These are phyloP conservation scores for Aquilaria malaccensis DNA, from an alignment of 345 rosid genomes.

Conservation along the genomic window DNA sequence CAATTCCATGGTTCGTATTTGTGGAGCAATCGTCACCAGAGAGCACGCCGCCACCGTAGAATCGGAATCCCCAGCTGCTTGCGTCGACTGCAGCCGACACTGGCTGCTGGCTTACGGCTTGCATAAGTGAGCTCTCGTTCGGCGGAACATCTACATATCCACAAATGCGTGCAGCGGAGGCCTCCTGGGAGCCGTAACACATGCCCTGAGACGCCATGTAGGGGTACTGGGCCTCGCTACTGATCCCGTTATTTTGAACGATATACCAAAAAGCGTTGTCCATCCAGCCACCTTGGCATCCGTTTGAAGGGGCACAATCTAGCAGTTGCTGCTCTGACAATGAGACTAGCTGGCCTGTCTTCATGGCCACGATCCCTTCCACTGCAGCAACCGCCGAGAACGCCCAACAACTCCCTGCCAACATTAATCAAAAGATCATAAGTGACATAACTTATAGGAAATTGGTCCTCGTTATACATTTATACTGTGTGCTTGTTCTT, in stretches of 20 bases:
- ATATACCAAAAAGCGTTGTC: constrained; percentile 40
- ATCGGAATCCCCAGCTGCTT: constrained; percentile 25
- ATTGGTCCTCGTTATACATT: background rate
- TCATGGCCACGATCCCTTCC: constrained; percentile 50
- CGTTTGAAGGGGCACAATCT: constrained; percentile 32
- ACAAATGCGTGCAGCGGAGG: constrained; percentile 18
- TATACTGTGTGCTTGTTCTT: background rate
- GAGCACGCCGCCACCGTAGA: constrained; percentile 41
- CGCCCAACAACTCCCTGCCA: constrained; percentile 64
- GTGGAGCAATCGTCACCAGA: constrained; percentile 22
- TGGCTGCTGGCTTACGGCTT: constrained; percentile 51
- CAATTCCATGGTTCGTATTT: constrained; percentile 31
- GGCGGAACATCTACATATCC: constrained; percentile 34
- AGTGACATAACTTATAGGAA: too few species aligned
- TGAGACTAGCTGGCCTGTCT: constrained; percentile 40
- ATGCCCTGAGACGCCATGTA: constrained; percentile 26
- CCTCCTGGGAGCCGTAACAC: constrained; percentile 19
- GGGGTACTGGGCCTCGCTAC: constrained; percentile 37
- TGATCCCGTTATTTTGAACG: constrained; percentile 28
- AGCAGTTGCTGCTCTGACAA: constrained; percentile 60
- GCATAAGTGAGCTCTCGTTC: constrained; percentile 34
- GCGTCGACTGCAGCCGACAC: constrained; percentile 45
- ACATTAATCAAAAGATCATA: too few species aligned
- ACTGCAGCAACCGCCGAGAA: constrained; percentile 61
- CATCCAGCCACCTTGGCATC: constrained; percentile 37